Conservation (phyloP, 352 stramenopile genomes). For the Discostella stelligera region DNA sequence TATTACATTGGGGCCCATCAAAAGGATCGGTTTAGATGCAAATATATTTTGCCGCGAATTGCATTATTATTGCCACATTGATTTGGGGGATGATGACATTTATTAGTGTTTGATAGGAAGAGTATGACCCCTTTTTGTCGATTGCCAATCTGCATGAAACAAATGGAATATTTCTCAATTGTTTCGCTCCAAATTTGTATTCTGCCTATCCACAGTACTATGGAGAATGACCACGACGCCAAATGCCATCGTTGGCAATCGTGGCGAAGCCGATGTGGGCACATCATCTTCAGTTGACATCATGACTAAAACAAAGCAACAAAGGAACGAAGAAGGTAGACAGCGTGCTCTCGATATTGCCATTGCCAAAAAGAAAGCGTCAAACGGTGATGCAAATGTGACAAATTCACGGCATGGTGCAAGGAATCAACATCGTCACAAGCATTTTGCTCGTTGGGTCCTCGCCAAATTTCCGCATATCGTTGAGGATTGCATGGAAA, state of each 20-base stretch:
- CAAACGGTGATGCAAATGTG: constrained; percentile 9
- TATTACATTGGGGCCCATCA: constrained; percentile 19
- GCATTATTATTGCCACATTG: constrained; percentile 33
- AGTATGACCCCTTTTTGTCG: constrained; percentile 46
- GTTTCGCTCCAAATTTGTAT: not conserved
- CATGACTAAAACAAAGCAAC: constrained; percentile 23
- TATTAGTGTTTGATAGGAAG: constrained; percentile 62
- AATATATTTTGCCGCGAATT: constrained; percentile 11
- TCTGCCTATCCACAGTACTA: not conserved
- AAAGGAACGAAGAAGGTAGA: constrained; percentile 40
- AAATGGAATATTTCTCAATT: not conserved
- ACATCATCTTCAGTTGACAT: not conserved
- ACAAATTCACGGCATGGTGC: constrained; percentile 65
- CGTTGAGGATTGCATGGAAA: constrained; percentile 21
- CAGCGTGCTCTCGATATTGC: constrained; percentile 37
- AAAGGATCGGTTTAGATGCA: constrained; percentile 35
- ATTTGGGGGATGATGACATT: constrained; percentile 51
- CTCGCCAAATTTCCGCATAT: constrained; percentile 50
- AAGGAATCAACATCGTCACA: constrained; percentile 79
- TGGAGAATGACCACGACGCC: constrained; percentile 2
- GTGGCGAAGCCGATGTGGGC: not conserved
- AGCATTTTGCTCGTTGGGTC: constrained; percentile 75
- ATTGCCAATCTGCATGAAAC: not conserved
- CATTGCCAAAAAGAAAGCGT: constrained; percentile 26
- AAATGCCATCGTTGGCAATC: not conserved